These are phyloP conservation scores for Patellifolia procumbens DNA, from an alignment of 179 eudicot genomes.

Conservation along the genomic window DNA sequence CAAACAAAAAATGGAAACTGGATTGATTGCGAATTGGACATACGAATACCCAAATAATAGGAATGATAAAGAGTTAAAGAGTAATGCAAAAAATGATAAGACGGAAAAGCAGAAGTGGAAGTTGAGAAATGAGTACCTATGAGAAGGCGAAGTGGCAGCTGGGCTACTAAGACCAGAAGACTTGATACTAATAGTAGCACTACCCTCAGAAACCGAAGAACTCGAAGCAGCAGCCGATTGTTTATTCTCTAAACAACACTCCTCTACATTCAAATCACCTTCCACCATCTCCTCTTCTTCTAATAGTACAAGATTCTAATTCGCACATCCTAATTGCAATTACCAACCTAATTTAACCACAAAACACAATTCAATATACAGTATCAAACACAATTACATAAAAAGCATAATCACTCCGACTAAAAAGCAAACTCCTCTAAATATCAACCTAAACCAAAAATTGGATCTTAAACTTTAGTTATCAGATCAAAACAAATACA, in stretches of 20 bases:
- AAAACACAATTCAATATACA: slow-evolving; percentile 15
- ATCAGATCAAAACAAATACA: slow-evolving; percentile 12
- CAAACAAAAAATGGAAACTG: neutral
- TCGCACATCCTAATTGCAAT: slow-evolving; percentile 30
- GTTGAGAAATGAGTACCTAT: slow-evolving; percentile 47
- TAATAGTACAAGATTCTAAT: slow-evolving; percentile 10
- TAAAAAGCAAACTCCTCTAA: slow-evolving; percentile 18
- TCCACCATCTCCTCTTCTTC: slow-evolving; percentile 59
- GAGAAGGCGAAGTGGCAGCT: slow-evolving; percentile 54
- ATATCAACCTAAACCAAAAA: no score
- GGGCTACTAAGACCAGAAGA: slow-evolving; percentile 74
- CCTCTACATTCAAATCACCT: slow-evolving; percentile 50
- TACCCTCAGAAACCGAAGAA: slow-evolving; percentile 68
- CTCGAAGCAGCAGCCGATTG: slow-evolving; percentile 72
- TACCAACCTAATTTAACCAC: slow-evolving; percentile 1
- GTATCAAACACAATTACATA: slow-evolving; percentile 12
- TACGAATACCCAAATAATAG: neutral
- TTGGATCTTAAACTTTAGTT: no score
- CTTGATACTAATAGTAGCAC: slow-evolving; percentile 60
- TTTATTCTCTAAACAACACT: slow-evolving; percentile 70
- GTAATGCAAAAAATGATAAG: neutral
- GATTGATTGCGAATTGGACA: neutral
- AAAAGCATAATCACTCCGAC: slow-evolving; percentile 35
- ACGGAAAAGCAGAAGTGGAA: neutral
- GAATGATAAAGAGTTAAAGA: neutral